phyloP scores from a whole-genome alignment of 768 basidiomycete species.

The Lactarius psammicola region DNA sequence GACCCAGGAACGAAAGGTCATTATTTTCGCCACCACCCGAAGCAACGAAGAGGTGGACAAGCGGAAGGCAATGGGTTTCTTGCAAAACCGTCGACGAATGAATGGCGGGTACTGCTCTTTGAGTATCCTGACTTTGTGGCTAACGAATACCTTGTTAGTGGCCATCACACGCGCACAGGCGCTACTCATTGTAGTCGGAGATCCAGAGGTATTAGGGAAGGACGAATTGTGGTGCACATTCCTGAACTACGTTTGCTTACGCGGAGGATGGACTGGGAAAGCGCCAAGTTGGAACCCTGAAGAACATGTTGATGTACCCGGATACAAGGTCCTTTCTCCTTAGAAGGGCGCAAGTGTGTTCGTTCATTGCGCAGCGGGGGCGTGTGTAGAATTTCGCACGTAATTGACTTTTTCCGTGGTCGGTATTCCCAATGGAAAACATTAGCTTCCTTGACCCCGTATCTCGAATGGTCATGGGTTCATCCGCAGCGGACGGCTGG shows the following conservation, averaged over 20 bases:
- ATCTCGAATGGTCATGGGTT: constrained; percentile 2
- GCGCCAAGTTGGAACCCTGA: constrained; percentile 39
- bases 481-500: background rate
- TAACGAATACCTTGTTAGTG: constrained; percentile 39
- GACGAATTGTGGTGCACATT: constrained; percentile 61
- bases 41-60: constrained; percentile 34
- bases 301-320: background rate
- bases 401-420: background rate
- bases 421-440: background rate
- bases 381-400: background rate
- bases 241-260: constrained; percentile 51
- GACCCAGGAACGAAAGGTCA: constrained; percentile 39
- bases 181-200: constrained; percentile 60
- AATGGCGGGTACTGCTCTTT: constrained; percentile 36
- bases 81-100: constrained; percentile 39
- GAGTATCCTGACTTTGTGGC: background rate
- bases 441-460: background rate
- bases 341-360: background rate
- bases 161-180: constrained; percentile 66
- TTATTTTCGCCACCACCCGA: constrained; percentile 42
- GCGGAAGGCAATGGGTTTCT: constrained; percentile 38
- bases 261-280: constrained; percentile 54
- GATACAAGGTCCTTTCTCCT: background rate
- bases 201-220: constrained; percentile 54
- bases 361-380: background rate